phyloP scores from a whole-genome alignment of 331 rosid genomes.

The Spiraea crenata region DNA sequence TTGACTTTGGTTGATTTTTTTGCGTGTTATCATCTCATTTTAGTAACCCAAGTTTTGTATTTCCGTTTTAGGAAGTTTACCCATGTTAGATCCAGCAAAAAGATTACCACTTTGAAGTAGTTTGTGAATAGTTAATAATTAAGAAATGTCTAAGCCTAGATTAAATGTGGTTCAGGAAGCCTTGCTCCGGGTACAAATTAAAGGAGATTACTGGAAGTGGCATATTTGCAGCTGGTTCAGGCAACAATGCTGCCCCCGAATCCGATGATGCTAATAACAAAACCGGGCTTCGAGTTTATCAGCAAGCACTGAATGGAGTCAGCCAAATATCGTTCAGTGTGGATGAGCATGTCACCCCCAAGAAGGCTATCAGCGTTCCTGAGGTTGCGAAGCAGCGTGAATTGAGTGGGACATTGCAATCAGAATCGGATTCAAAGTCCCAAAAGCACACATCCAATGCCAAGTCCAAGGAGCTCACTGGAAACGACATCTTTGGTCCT shows the following conservation, averaged over 20 bases:
- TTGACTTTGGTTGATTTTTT: background rate
- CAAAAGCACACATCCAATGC: constrained; percentile 63
- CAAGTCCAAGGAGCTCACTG: constrained; percentile 76
- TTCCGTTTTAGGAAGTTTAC: background rate
- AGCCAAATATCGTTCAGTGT: constrained; percentile 80
- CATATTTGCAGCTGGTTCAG: constrained; percentile 45
- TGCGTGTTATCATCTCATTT: background rate
- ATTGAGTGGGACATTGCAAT: constrained; percentile 66
- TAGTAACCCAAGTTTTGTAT: background rate
- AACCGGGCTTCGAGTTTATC: constrained; percentile 59
- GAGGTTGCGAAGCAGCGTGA: constrained; percentile 99
- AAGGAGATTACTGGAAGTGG: constrained; percentile 73
- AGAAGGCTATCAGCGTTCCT: constrained; percentile 63
- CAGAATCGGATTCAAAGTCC: constrained; percentile 43
- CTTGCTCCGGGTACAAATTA: constrained; percentile 61
- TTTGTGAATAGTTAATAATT: background rate
- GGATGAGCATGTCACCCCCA: constrained; percentile 58
- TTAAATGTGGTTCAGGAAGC: constrained; percentile 53
- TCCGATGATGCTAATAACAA: constrained; percentile 41
- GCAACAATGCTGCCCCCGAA: constrained; percentile 42
- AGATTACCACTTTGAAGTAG: background rate
- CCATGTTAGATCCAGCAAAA: constrained; percentile 4
- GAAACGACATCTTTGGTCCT: constrained; percentile 84
- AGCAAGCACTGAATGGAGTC: constrained; percentile 65
- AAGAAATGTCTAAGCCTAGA: background rate